Evolutionary conservation across 192 early-diverging fungal genomes (phyloP).

Genomic region (Helicostylum pulchrum): DNA sequence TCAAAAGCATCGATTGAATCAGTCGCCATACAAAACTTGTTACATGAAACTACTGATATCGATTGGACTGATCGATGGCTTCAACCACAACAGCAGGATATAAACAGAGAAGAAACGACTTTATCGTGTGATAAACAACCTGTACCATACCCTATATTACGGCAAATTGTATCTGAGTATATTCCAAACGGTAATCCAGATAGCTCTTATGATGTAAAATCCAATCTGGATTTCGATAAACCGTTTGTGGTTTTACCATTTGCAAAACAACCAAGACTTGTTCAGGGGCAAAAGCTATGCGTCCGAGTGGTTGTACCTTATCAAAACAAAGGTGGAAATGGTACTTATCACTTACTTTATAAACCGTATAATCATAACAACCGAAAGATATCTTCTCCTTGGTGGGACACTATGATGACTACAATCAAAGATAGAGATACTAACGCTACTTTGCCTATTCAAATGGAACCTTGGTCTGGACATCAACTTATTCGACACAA

Average conservation of each 20-base stretch:
- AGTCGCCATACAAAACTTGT: not conserved
- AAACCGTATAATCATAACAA: slow-evolving; percentile 13
- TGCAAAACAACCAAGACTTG: not conserved
- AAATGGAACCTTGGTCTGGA: slow-evolving; percentile 25
- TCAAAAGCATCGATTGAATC: not conserved
- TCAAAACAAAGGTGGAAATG: not conserved
- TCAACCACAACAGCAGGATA: not conserved
- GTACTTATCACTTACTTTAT: slow-evolving; percentile 7
- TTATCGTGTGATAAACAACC: slow-evolving; percentile 6
- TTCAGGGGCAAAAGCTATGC: slow-evolving; percentile 33
- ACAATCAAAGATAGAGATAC: slow-evolving; percentile 7
- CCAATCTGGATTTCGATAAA: not conserved
- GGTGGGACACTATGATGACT: slow-evolving; percentile 29
- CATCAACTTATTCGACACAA: not conserved
- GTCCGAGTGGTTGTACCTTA: slow-evolving; percentile 44
- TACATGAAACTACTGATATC: not conserved
- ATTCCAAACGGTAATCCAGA: not conserved
- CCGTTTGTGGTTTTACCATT: slow-evolving; percentile 28
- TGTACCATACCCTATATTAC: slow-evolving; percentile 21
- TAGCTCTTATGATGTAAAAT: slow-evolving; percentile 6
- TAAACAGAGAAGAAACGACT: not conserved
- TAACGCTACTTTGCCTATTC: slow-evolving; percentile 15
- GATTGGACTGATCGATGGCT: slow-evolving; percentile 13
- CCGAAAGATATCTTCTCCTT: not conserved
- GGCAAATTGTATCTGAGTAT: slow-evolving; percentile 8